Base-by-base conservation (phyloP, 2,329 filamentous ascomycete species). In the Uncinocarpus reesii region DNA sequence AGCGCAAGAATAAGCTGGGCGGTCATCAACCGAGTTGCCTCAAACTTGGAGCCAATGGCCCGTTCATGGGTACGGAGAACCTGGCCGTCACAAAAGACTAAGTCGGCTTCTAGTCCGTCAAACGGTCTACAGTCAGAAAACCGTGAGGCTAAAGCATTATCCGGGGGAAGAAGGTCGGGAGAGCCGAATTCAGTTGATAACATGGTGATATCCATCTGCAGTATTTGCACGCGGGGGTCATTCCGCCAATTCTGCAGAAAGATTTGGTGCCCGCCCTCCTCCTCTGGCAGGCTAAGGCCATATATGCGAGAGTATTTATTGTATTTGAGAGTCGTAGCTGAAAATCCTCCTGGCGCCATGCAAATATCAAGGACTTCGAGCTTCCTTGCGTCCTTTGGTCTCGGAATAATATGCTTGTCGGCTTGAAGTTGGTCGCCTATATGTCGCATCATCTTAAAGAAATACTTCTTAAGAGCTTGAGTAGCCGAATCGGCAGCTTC, bases 341-440 rank as follows among this genome's bases (percentile, higher is more conserved):
- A 58, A 53, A 76, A 80, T 1, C 71, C 76, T 3, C 76, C 76
- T 0, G 76, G 76, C 0, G 76, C 76, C 63, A 74, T 71, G 57
- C 76, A 77, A 52, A 77, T 64, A 53, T 80, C 76, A 1, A 80
- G 68, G 16, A 79, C 54, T 24, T 38, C 45, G 8, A 38, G 38
- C 7, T 18, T 24, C 28, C 21, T 23, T 2, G 15, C 28, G 18
- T 42, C 37, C 13, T 23, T 21, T 15, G 31, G 24, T 2, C 37
- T 21, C 4, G 20, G 49, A 26, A 61, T 51, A 3, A 50, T 53
- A 32, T 51, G 36, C 3, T 52, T 58, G 7, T 26, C 28, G 4
- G 26, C 24, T n/a, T 61, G 40, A n/a, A 62, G 53, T 26, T 61
- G 53, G 11, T 53, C 35, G 1, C 54, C 60, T 32, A 61, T 56